These are phyloP conservation scores for Pistacia vera DNA, from an alignment of 345 rosid genomes.

Conservation along the genomic window DNA sequence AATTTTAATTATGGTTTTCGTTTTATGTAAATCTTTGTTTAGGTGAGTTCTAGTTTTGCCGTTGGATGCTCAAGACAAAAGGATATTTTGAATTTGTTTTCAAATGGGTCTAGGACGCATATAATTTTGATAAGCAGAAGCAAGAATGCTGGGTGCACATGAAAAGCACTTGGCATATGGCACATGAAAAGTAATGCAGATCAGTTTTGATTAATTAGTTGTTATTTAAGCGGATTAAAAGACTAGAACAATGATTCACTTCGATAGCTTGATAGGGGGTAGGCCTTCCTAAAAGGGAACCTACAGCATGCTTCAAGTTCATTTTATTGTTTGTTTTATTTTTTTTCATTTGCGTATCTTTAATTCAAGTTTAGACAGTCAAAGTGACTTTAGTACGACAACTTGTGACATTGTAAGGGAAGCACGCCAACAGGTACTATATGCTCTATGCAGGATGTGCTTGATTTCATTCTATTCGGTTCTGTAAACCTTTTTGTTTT, in stretches of 20 bases:
- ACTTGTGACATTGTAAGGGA: slow-evolving; percentile 63
- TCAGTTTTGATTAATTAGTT: background rate
- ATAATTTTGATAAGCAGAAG: background rate
- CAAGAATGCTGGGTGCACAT: background rate
- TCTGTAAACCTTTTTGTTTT: background rate
- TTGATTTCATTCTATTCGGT: background rate
- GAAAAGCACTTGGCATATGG: background rate
- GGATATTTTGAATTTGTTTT: too few species aligned
- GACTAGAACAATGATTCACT: background rate
- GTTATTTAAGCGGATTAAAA: background rate
- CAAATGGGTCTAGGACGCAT: background rate
- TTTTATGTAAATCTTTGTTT: background rate
- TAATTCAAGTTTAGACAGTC: slow-evolving; percentile 66
- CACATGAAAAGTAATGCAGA: background rate
- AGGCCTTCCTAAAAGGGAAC: background rate
- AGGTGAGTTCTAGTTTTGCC: background rate
- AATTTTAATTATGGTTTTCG: background rate
- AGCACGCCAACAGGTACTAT: slow-evolving; percentile 79
- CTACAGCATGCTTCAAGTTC: background rate
- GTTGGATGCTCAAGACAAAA: background rate
- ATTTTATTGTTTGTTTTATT: background rate
- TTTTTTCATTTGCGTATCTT: slow-evolving; percentile 29
- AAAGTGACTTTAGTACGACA: slow-evolving; percentile 70
- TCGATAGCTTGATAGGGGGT: background rate
- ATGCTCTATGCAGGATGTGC: slow-evolving; percentile 4